Evolutionary conservation across 225 moss, liverwort and hornwort genomes (phyloP), one percentile per base, ranked within the genome.

Genomic region (Bryoerythrophyllum caledonicum): DNA sequence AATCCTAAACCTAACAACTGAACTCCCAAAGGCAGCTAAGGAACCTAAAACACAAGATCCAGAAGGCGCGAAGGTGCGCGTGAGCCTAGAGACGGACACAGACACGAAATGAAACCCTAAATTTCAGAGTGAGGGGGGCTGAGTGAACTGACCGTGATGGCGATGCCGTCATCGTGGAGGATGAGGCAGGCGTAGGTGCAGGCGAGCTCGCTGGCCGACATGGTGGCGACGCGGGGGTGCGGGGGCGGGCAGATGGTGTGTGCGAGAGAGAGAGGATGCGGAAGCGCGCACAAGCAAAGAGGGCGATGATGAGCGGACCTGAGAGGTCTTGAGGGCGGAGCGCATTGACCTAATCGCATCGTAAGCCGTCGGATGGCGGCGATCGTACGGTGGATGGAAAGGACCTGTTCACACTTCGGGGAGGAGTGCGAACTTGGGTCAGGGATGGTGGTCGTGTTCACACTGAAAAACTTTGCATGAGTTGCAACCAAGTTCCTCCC

Each of bases 121-220:
- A 65, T 17, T 49, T 13, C 19, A 6, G 23, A 4, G 1, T 3
- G 37, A 1, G 0, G 13, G 3, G 5, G 4, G 2, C 11, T 1
- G 12, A 4, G 44, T 13, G 27, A 2, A 30, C 24, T 24, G n/a
- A 53, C 68, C 21, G 94, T 95, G 77, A 95, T 82, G 48, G 89
- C 89, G 61, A 95, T 95, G 79, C 92, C 94, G 56, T 95, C 94
- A 84, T 95, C 92, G 78, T 89, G 87, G 27, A 94, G 84, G 59
- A 94, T 89, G 77, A 94, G 90, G 43, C 85, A 84, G 16, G 94
- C 92, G 62, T 95, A 95, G 3, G 94, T 92, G 71, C 86, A 85
- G 44, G 94, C 92, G 21, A 92, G 68, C 91, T 95, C 94, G 86
- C 91, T 88, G 59, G 10, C 30, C 77, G 92, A 86, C 92, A 92